Conservation (phyloP, 352 stramenopile genomes). For the Thalassiosira livingstoniorum region DNA sequence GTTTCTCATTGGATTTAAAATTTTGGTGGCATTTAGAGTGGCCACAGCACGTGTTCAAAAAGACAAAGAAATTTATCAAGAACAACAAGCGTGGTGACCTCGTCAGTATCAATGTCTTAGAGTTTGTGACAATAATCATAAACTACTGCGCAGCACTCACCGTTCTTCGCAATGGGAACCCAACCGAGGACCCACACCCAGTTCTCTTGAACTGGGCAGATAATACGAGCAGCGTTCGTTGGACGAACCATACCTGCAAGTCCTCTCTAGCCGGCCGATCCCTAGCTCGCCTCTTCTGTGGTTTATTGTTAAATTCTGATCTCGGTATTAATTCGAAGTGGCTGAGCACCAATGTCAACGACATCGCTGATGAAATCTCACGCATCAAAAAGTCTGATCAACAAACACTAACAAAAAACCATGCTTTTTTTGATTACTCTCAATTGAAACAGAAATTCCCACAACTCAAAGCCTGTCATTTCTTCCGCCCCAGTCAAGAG, state of each 20-base stretch:
- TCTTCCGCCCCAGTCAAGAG: constrained; percentile 34
- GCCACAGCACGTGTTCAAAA: too few species aligned
- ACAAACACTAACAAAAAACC: too few species aligned
- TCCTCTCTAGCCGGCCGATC: background rate
- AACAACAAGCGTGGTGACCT: background rate
- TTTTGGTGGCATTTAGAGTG: too few species aligned
- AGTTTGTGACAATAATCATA: background rate
- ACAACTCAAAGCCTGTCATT: constrained; percentile 9
- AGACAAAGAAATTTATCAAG: background rate
- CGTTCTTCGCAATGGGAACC: background rate
- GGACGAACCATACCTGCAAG: background rate
- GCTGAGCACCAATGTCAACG: too few species aligned
- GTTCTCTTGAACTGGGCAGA: background rate
- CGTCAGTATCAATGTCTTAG: too few species aligned
- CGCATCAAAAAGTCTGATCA: too few species aligned
- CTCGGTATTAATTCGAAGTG: too few species aligned
- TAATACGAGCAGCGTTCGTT: background rate
- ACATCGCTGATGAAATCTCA: background rate
- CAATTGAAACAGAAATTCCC: constrained; percentile 8
- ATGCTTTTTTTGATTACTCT: constrained; percentile 7
- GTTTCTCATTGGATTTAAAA: too few species aligned
- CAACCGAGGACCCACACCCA: background rate
- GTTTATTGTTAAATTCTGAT: too few species aligned
- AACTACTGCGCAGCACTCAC: background rate
- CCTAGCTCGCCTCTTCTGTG: background rate